Percentiles rank a stretch among this genome's conserved stretches.
These are phyloP conservation scores for Akanthomyces lecanii DNA, from an alignment of 2,329 filamentous ascomycete genomes.

Conservation along the genomic window DNA sequence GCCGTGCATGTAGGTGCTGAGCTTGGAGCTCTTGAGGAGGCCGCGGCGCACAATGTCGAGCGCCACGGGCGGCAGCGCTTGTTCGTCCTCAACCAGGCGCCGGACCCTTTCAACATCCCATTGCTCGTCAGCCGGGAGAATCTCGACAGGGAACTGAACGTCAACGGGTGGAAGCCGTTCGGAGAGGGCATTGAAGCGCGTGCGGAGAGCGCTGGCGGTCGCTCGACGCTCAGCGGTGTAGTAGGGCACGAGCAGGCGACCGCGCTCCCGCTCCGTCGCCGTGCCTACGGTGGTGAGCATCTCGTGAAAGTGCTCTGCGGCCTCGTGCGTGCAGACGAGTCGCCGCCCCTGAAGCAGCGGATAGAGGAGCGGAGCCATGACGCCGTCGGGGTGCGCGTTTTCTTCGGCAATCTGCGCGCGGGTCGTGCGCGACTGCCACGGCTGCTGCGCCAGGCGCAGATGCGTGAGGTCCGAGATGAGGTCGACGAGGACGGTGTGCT, in stretches of 20 bases:
- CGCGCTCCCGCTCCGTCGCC: constrained; percentile 33
- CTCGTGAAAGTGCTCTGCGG: constrained; percentile 37
- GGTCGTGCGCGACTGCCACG: constrained; percentile 32
- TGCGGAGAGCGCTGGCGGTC: constrained; percentile 20
- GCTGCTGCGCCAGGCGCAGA: constrained; percentile 28
- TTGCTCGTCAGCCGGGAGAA: constrained; percentile 21
- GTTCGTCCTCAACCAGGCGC: constrained; percentile 22
- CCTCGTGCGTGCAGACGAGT: constrained; percentile 36
- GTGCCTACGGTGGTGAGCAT: constrained; percentile 36
- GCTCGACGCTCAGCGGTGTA: constrained; percentile 18
- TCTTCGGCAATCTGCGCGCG: constrained; percentile 34
- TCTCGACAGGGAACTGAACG: constrained; percentile 33
- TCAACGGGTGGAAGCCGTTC: constrained; percentile 26
- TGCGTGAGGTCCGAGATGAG: constrained; percentile 40
- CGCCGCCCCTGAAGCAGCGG: constrained; percentile 30
- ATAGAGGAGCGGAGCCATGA: constrained; percentile 34
- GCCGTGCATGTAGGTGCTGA: constrained; percentile 38
- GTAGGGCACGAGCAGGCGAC: constrained; percentile 31
- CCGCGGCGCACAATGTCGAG: constrained; percentile 31
- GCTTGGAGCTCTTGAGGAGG: constrained; percentile 34
- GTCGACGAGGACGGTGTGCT: constrained; percentile 39
- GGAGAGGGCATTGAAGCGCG: constrained; percentile 32
- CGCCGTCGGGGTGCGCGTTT: constrained; percentile 25
- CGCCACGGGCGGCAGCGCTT: constrained; percentile 30
- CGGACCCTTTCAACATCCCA: constrained; percentile 28